Evolutionary conservation across 2,329 filamentous ascomycete genomes (phyloP).

Genomic region (Beauveria sp.): DNA sequence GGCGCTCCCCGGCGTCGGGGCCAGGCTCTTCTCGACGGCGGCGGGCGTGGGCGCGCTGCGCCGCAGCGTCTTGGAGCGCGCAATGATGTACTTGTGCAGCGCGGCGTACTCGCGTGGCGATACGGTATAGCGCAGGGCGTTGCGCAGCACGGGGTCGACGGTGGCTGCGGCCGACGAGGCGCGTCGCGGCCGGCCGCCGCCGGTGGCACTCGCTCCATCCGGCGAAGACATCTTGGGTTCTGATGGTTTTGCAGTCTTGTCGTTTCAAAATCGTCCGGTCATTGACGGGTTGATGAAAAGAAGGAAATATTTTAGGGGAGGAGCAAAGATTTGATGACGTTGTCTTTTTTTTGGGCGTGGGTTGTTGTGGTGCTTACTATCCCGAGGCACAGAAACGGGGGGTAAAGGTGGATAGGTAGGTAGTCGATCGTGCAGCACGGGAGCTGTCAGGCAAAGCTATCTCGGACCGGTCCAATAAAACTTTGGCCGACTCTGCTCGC

Average conservation of each 20-base stretch:
- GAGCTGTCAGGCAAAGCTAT: too few species aligned
- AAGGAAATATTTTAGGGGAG: not conserved
- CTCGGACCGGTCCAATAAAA: too few species aligned
- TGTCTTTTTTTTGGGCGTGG: not conserved
- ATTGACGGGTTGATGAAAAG: not conserved
- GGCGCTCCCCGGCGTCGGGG: constrained; percentile 20
- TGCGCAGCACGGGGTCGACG: constrained; percentile 68
- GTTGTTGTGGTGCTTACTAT: not conserved
- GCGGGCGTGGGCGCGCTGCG: constrained; percentile 48
- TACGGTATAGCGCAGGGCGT: constrained; percentile 80
- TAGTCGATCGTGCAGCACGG: too few species aligned
- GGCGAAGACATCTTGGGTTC: not conserved
- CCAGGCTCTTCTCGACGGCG: constrained; percentile 38
- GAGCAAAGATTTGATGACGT: not conserved
- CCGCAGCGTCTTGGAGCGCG: constrained; percentile 54
- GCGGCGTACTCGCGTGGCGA: constrained; percentile 77
- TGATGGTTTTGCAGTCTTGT: not conserved
- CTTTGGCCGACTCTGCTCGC: too few species aligned
- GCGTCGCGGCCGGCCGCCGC: not conserved
- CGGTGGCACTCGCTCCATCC: not conserved
- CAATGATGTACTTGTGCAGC: constrained; percentile 76
- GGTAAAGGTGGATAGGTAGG: too few species aligned
- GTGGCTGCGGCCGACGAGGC: constrained; percentile 17
- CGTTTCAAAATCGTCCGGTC: not conserved
- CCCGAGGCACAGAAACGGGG: not conserved